These are phyloP conservation scores for Candida tibetensis DNA, from an alignment of 805 yeast species.

Conservation along the genomic window DNA sequence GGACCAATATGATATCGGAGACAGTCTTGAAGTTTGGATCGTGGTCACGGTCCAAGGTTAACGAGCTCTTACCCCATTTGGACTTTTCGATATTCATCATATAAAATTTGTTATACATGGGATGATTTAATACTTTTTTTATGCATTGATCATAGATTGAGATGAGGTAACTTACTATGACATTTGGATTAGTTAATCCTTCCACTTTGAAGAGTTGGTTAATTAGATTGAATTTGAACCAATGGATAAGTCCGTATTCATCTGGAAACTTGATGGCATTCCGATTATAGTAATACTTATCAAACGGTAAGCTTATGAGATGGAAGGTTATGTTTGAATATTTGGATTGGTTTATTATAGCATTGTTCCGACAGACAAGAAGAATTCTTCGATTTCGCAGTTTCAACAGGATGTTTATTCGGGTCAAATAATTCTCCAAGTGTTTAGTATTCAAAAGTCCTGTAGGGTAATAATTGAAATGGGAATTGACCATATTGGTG, in stretches of 20 bases:
- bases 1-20: background rate
- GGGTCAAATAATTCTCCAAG: constrained; percentile 15
- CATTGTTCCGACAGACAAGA: constrained; percentile 16
- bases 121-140: constrained; percentile 6
- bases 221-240: constrained; percentile 13
- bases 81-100: constrained; percentile 6
- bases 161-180: constrained; percentile 9
- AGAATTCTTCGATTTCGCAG: constrained; percentile 11
- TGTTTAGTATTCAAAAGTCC: constrained; percentile 20
- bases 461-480: constrained; percentile 14
- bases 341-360: constrained; percentile 9
- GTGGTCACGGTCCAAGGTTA: background rate
- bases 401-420: constrained; percentile 15
- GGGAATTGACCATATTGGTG: constrained; percentile 5
- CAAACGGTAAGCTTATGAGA: constrained; percentile 12
- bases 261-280: constrained; percentile 13
- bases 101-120: constrained; percentile 3
- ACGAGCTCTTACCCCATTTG: background rate
- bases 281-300: constrained; percentile 10
- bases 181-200: constrained; percentile 5
- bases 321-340: constrained; percentile 16
- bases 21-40: background rate
- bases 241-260: constrained; percentile 16
- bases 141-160: constrained; percentile 10
- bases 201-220: constrained; percentile 10